Conservation (phyloP, 441 rosid species). For the Adansonia madagascariensis region DNA sequence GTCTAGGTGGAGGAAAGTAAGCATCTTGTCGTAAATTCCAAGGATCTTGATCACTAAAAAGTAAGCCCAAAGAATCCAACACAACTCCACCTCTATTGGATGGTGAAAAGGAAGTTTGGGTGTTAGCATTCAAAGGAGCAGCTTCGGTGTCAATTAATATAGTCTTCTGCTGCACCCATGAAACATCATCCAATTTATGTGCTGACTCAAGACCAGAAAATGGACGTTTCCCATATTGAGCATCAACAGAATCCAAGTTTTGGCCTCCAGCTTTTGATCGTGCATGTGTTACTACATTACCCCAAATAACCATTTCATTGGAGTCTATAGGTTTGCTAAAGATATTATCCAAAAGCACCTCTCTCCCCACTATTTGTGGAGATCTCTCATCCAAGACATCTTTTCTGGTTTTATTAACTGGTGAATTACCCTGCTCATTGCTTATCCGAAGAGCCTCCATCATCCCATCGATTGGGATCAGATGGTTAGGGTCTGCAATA, state of each 20-base stretch:
- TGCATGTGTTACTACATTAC: slow-evolving; percentile 39
- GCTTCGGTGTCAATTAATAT: slow-evolving; percentile 36
- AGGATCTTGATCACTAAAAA: slow-evolving; percentile 73
- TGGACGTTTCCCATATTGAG: slow-evolving; percentile 34
- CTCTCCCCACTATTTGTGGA: slow-evolving; percentile 38
- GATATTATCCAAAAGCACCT: slow-evolving; percentile 38
- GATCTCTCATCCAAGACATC: slow-evolving; percentile 37
- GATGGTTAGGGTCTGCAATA: slow-evolving; percentile 36
- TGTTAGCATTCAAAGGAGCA: slow-evolving; percentile 27
- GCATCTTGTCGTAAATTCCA: slow-evolving; percentile 55
- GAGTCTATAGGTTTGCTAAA: slow-evolving; percentile 37
- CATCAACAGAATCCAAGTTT: slow-evolving; percentile 43
- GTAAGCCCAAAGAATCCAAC: slow-evolving; percentile 56
- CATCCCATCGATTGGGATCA: slow-evolving; percentile 44
- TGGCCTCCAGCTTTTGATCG: slow-evolving; percentile 42
- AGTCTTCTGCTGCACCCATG: slow-evolving; percentile 36
- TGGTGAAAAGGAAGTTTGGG: slow-evolving; percentile 35
- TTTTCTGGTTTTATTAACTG: slow-evolving; percentile 38
- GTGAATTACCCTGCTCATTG: slow-evolving; percentile 40
- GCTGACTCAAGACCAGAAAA: slow-evolving; percentile 36
- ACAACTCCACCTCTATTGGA: slow-evolving; percentile 35
- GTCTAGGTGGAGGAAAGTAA: slow-evolving; percentile 63
- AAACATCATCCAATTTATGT: slow-evolving; percentile 31
- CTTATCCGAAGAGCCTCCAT: slow-evolving; percentile 43
- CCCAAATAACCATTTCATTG: slow-evolving; percentile 33